These are phyloP conservation scores for Ophiocordyceps robertsii DNA, from an alignment of 2,329 filamentous ascomycete species.

Conservation along the genomic window DNA sequence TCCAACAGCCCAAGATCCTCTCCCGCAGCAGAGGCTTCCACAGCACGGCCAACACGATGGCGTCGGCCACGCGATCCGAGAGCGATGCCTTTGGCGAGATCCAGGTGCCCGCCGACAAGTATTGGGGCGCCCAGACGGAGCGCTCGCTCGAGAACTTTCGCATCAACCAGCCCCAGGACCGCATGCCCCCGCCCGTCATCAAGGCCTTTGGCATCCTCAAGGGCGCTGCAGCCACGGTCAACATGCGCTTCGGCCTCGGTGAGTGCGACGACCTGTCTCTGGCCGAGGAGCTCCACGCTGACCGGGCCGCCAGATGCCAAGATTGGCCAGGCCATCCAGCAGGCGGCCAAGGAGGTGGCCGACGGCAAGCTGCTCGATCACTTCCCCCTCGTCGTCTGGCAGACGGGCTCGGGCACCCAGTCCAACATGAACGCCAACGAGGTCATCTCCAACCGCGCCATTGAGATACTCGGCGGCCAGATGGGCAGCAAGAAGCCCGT, in stretches of 20 bases:
- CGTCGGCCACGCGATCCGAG: slow-evolving; percentile 60
- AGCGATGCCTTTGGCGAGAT: slow-evolving; percentile 97
- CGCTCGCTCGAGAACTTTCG: slow-evolving; percentile 94
- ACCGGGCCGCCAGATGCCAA: slow-evolving; percentile 37
- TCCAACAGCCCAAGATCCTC: neutral
- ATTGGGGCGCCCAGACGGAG: slow-evolving; percentile 98
- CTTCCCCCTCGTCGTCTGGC: slow-evolving; percentile 98
- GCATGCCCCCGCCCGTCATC: slow-evolving; percentile 88
- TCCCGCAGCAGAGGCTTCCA: slow-evolving; percentile 4
- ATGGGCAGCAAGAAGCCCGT: slow-evolving; percentile 98
- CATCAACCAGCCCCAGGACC: slow-evolving; percentile 98
- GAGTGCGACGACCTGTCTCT: slow-evolving; percentile 12
- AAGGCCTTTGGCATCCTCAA: slow-evolving; percentile 95
- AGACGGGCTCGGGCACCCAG: slow-evolving; percentile 96
- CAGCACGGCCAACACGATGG: slow-evolving; percentile 8
- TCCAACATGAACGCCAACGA: slow-evolving; percentile 99
- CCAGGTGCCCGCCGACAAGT: slow-evolving; percentile 81
- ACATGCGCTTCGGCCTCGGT: slow-evolving; percentile 88
- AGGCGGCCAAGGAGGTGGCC: slow-evolving; percentile 87
- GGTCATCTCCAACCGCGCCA: slow-evolving; percentile 97
- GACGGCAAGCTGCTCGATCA: slow-evolving; percentile 89
- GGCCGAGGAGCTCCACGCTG: neutral
- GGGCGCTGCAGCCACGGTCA: slow-evolving; percentile 88
- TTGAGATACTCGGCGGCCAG: slow-evolving; percentile 86
- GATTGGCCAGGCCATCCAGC: slow-evolving; percentile 83